Percentiles rank a stretch among this genome's conserved stretches.
Conservation (phyloP, 139 green algal genomes). For the Bryopsis sp. region DNA sequence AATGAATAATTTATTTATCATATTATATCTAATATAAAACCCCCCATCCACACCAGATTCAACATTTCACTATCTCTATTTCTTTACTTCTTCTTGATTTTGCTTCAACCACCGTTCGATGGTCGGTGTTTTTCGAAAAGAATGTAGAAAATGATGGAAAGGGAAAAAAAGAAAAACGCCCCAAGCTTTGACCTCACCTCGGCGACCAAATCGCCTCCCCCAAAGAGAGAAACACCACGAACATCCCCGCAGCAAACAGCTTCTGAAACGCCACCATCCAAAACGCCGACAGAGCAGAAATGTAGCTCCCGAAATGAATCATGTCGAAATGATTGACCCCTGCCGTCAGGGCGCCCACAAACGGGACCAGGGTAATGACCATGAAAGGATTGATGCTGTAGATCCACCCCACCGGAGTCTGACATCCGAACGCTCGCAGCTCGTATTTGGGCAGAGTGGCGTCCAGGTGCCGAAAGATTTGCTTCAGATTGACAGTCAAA, state of each 20-base stretch:
- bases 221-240: conserved; percentile 43
- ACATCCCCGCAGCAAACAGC: conserved; percentile 31
- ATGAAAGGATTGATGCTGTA: conserved; percentile 52
- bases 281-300: conserved; percentile 37
- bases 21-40: no score
- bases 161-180: no score
- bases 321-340: conserved; percentile 42
- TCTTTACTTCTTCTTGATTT: no score
- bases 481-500: conserved; percentile 43
- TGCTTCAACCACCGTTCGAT: no score
- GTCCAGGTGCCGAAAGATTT: conserved; percentile 48
- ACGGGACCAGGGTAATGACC: conserved; percentile 29
- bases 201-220: conserved; percentile 46
- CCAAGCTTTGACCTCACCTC: no score
- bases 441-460: conserved; percentile 45
- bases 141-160: no score
- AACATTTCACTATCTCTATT: no score
- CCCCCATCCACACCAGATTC: no score
- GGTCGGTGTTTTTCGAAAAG: no score
- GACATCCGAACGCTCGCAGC: conserved; percentile 39
- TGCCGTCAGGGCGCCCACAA: conserved; percentile 31
- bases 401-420: conserved; percentile 36
- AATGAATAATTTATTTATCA: no score
- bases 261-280: conserved; percentile 35
- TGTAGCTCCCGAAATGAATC: conserved; percentile 43